These are phyloP conservation scores for Fraxinus dipetala DNA, from an alignment of 305 asterid genomes.

Conservation along the genomic window DNA sequence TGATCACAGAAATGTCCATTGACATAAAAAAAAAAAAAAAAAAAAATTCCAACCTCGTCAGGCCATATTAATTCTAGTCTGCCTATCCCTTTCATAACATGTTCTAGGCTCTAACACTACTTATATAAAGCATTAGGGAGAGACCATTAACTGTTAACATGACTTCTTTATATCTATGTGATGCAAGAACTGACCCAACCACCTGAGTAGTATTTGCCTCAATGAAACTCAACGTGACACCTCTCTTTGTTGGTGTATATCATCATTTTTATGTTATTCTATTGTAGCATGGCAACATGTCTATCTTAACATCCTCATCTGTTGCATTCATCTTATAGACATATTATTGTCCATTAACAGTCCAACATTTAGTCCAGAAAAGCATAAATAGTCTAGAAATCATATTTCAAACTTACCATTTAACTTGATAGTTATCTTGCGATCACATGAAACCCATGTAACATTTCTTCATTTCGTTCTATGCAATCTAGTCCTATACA, in stretches of 20 bases:
- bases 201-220: neutral
- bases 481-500: neutral
- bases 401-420: neutral
- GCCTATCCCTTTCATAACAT: neutral
- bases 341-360: neutral
- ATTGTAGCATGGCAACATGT: neutral
- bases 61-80: neutral
- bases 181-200: neutral
- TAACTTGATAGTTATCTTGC: neutral
- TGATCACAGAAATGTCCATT: neutral
- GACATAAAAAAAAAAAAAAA: neutral
- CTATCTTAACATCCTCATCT: neutral
- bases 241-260: neutral
- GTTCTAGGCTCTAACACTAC: neutral
- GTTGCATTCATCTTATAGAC: neutral
- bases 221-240: neutral
- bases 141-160: neutral
- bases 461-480: neutral
- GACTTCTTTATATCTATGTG: neutral
- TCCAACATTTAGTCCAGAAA: neutral
- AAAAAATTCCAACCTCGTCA: neutral
- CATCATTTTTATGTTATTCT: neutral
- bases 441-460: neutral
- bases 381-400: neutral
- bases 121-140: neutral